Evolutionary conservation across 768 basidiomycete genomes (phyloP).

Genomic region (Podaxis sp.): DNA sequence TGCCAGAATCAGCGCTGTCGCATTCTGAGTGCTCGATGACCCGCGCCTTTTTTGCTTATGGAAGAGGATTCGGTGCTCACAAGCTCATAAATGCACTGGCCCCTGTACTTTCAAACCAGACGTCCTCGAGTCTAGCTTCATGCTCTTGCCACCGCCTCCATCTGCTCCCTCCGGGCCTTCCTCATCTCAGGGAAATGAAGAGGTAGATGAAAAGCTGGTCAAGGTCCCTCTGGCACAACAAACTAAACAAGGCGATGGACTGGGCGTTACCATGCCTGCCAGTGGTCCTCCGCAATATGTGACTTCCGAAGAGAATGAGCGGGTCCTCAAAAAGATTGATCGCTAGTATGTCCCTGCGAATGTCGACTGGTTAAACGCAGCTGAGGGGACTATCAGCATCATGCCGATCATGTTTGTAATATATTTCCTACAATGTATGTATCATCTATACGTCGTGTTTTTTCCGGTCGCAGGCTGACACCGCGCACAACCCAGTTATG

Average conservation of each 20-base stretch:
- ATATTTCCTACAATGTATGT: slow-evolving; percentile 31
- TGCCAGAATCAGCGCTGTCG: background rate
- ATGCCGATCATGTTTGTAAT: slow-evolving; percentile 32
- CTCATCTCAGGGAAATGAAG: background rate
- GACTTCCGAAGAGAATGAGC: slow-evolving; percentile 26
- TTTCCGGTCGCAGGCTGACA: background rate
- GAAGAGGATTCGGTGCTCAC: background rate
- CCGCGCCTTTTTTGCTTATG: too few relatives aligned
- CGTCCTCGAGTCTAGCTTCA: background rate
- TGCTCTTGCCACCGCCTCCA: background rate
- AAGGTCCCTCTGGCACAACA: background rate
- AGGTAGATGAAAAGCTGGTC: background rate
- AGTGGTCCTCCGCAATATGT: slow-evolving; percentile 16
- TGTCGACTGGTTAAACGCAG: background rate
- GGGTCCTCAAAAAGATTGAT: slow-evolving; percentile 28
- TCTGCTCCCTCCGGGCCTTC: background rate
- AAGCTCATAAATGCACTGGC: background rate
- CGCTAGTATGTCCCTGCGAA: slow-evolving; percentile 22
- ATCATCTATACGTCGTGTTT: background rate
- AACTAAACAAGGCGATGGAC: slow-evolving; percentile 18
- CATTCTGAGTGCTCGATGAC: background rate
- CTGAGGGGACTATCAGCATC: slow-evolving; percentile 19
- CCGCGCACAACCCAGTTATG: slow-evolving; percentile 22
- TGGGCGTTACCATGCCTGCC: slow-evolving; percentile 17
- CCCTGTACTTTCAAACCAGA: background rate